Base-by-base conservation (phyloP, 2,329 filamentous ascomycete genomes). In the Talaromyces amestolkiae region DNA sequence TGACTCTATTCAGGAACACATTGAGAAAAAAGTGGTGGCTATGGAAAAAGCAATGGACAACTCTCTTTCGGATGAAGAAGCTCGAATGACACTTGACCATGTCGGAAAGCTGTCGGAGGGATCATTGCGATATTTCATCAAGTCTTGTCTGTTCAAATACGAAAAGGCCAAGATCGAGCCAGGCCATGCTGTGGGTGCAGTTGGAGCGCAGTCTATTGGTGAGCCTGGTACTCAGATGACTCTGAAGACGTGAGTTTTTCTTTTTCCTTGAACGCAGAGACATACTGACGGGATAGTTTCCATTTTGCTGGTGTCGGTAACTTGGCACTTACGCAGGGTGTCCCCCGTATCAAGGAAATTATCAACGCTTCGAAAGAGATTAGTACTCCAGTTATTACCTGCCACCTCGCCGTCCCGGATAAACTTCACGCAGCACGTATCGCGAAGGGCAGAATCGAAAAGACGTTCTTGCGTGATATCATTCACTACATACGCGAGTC, bases 171-270 rank as follows among this genome's bases (percentile, higher is more conserved):
- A 92, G 69, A 91, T 96, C 22, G 93, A 99, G 76, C 93, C 95
- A 13, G 95, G 95, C 2, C 94, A 98, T 74, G 93, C 95, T 5
- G 95, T 99, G 0, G 95, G 95, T 68, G 95, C 95, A 17, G 93
- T 98, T 43, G 95, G 95, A 69, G 95, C 95, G 1, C 95, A 99
- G 78, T 98, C 94, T 1, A 99, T 99, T 72, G 95, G 95, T 79
- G 95, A 99, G 75, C 95, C 95, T 0, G 95, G 95, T 76, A 99
- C 95, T 0, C 95, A 99, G 79, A 99, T 99, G 95, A 99, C 95
- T 1, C 82, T 99, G 69, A 98, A 98, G 81, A 98, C 95, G 75
- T 66, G 15, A 37, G 64, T 63, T 98, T 98, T 87, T 2, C 15
- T 13, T 17, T 17, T 3, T 17, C 27, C 39, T 31, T 31, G 9